Conservation (phyloP, 768 basidiomycete genomes). For the Dendrothele bispora region DNA sequence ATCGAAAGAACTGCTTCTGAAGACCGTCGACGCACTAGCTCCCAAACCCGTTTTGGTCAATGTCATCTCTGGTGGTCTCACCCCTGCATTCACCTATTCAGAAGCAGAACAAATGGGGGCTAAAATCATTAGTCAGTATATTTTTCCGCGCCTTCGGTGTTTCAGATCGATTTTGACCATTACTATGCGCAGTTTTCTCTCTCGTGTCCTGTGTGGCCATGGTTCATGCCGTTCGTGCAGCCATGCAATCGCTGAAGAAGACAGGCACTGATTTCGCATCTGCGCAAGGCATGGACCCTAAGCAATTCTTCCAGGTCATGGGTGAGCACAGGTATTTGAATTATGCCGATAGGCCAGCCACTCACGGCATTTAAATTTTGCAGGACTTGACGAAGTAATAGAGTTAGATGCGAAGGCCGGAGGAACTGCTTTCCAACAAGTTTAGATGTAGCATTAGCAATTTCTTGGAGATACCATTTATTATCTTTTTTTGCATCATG, state of each 20-base stretch:
- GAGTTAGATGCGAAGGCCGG: slow-evolving; percentile 58
- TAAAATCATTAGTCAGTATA: slow-evolving; percentile 70
- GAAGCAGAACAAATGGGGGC: slow-evolving; percentile 72
- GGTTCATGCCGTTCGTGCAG: slow-evolving; percentile 75
- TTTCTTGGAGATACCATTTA: not conserved
- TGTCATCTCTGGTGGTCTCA: slow-evolving; percentile 76
- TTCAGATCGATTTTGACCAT: not conserved
- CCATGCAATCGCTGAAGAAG: slow-evolving; percentile 73
- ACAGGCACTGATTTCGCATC: slow-evolving; percentile 71
- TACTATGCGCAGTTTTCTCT: slow-evolving; percentile 56
- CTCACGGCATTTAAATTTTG: not conserved
- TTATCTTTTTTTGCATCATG: too few relatives aligned
- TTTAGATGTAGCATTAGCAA: not conserved
- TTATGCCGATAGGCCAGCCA: slow-evolving; percentile 3
- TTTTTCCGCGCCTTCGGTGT: not conserved
- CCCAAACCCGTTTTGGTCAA: slow-evolving; percentile 80
- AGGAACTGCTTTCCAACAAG: slow-evolving; percentile 54
- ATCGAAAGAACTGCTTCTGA: slow-evolving; percentile 60
- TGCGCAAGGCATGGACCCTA: slow-evolving; percentile 71
- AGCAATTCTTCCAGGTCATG: slow-evolving; percentile 77
- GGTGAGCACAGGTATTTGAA: slow-evolving; percentile 40
- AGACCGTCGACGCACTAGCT: slow-evolving; percentile 64
- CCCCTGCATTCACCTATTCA: slow-evolving; percentile 68
- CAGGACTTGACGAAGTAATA: slow-evolving; percentile 55
- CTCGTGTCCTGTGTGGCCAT: slow-evolving; percentile 76